Conservation (phyloP, 2,329 filamentous ascomycete species). For the Aschersonia sp. region DNA sequence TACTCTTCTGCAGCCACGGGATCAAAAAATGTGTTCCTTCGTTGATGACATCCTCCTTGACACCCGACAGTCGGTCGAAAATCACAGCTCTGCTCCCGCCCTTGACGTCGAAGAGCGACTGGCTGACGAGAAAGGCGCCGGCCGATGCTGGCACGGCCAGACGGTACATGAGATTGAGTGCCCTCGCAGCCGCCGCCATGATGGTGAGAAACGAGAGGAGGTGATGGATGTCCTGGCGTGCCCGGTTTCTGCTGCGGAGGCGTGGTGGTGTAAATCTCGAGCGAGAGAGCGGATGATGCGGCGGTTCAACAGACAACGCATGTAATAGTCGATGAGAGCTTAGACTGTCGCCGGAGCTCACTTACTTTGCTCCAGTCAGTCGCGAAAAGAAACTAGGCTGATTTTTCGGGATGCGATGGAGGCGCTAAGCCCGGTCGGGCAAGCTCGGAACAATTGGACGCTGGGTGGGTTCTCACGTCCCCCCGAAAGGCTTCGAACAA, state of each 20-base stretch:
- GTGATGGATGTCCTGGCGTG: too few relatives aligned
- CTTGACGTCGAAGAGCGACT: constrained; percentile 91
- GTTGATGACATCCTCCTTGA: constrained; percentile 83
- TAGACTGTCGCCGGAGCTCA: background rate
- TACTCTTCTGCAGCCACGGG: constrained; percentile 87
- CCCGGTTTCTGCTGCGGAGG: background rate
- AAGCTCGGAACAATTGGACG: constrained; percentile 15
- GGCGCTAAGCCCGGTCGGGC: constrained; percentile 18
- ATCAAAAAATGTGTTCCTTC: constrained; percentile 95
- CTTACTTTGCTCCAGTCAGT: too few relatives aligned
- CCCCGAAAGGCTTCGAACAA: too few relatives aligned
- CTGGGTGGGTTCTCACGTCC: too few relatives aligned
- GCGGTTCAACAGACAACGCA: too few relatives aligned
- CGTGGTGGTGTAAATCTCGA: background rate
- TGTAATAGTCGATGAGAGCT: background rate
- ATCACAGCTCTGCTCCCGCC: constrained; percentile 92
- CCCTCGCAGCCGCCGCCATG: constrained; percentile 40
- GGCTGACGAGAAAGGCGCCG: constrained; percentile 52
- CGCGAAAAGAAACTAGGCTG: constrained; percentile 1
- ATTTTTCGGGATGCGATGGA: constrained; percentile 8
- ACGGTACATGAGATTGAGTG: constrained; percentile 48
- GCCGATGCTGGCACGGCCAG: constrained; percentile 60
- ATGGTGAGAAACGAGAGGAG: background rate
- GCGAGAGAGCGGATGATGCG: too few relatives aligned
- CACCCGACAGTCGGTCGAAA: constrained; percentile 85